Base-by-base conservation (phyloP, 192 early-diverging fungal genomes). In the Coemansia reversa region DNA sequence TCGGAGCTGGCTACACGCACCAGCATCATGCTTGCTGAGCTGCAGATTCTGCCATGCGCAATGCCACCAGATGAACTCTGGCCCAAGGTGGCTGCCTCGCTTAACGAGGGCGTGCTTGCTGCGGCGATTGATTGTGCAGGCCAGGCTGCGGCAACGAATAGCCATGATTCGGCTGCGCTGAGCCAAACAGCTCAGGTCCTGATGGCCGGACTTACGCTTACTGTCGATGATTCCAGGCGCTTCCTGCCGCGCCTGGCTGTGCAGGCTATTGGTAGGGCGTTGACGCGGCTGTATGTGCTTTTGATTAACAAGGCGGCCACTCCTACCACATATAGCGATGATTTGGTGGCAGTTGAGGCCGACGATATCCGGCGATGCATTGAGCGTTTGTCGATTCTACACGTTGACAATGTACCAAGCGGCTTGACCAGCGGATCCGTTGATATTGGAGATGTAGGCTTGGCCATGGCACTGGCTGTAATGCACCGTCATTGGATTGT, bases 401-500 rank as follows among this genome's bases (percentile, higher is more conserved):
- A 61, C 7, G 14, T 5, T 14, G 19, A 25, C 4, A 9, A 18
- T 3, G 29, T 24, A 1, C 11, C 65, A 6, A 11, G 12, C 35
- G 12, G 35, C 9, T 39, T 28, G 35, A 30, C 5, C 7, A 19
- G 11, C 32, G 25, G 4, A 16, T 3, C 11, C 3, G 56, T 52
- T 30, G 54, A 62, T 49, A 39, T 55, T 7, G 63, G 67, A 54
- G 49, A 30, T 5, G 55, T 63, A 18, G 73, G 61, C 4, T 50
- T 75, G 53, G 66, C 73, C 19, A 55, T 54, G 28, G 55, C 63
- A 8, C 52, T 69, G 59, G 73, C 66, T 6, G 45, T 39, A 18
- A 75, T 75, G 73, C 73, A 75, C 35, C 73, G 73, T 23, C 63
- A 65, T 29, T 75, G 73, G 73, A 68, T 75, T 39, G 30, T 50